Evolutionary conservation across 1,284 basidiomycete genomes (phyloP), one percentile per base, ranked within the genome.

Genomic region (Trichosporon faecale): DNA sequence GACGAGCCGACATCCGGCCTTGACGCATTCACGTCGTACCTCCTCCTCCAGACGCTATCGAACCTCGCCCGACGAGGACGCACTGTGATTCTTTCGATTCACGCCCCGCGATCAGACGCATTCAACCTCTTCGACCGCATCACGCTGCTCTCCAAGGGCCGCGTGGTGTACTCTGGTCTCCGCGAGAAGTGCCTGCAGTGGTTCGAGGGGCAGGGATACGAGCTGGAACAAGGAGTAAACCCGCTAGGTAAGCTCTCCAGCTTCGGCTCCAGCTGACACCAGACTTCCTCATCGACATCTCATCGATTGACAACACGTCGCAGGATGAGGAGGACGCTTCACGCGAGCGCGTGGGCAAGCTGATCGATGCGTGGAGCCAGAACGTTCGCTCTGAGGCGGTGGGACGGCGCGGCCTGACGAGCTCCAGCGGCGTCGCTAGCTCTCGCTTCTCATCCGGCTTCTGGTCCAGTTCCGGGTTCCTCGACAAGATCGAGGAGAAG

Each of bases 91-190:
- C 77, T 87, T 27, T 85, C 84, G 2, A 82, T 88, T 16, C 87
- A 88, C 73, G 85, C 86, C 27, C 87, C 87, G 0, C 84, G 87
- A 4, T 86, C 86, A 18, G 87, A 88, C 68, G 86, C 86, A 0
- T 88, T 85, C 73, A 69, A 75, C 0, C 77, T 88, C 16, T 87
- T 88, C 71, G 84, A 86, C 72, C 78, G 83, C 1, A 80, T 88
- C 64, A 79, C 84, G 16, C 80, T 88, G 2, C 77, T 88, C 12
- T 83, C 85, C 16, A 83, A 84, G 72, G 86, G 87, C 9, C 73
- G 78, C n/a, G 81, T 86, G 12, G 83, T 86, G 6, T 88, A 85
- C 73, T 84, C 84, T 21, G 87, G 86, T 2, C 74, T 71, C 16
- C 76, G 81, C 11, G 66, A 70, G 3, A 79, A 79, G 9, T 82